Percentiles rank a stretch among this genome's conserved stretches.
Conservation (phyloP, 106 monocot species). For the Amphibolis antarctica region DNA sequence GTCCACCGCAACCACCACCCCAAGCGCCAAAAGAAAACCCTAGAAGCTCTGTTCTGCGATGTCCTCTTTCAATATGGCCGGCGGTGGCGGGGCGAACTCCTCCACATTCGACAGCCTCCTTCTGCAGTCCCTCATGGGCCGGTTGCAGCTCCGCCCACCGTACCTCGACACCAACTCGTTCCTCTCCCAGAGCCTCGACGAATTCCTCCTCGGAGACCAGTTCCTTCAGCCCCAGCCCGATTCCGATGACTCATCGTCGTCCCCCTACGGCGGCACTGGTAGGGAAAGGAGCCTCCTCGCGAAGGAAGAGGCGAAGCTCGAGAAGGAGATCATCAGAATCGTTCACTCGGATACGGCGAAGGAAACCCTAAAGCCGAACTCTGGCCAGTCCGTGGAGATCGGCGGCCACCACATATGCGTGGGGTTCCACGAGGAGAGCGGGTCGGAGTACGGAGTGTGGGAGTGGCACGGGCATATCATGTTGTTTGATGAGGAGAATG, state of each 20-base stretch:
- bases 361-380: slow-evolving; percentile 67
- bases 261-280: background rate
- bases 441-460: slow-evolving; percentile 70
- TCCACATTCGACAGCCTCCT: slow-evolving; percentile 57
- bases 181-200: slow-evolving; percentile 47
- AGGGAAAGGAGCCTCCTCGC: slow-evolving; percentile 24
- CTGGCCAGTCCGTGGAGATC: slow-evolving; percentile 78
- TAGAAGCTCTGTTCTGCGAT: background rate
- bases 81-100: background rate
- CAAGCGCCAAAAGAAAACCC: slow-evolving; percentile 1
- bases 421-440: slow-evolving; percentile 60
- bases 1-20: background rate
- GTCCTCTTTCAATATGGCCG: slow-evolving; percentile 12
- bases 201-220: slow-evolving; percentile 46
- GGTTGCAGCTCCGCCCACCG: slow-evolving; percentile 66
- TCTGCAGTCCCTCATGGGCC: slow-evolving; percentile 58
- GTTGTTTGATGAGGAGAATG: slow-evolving; percentile 83
- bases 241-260: slow-evolving; percentile 8
- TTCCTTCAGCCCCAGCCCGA: slow-evolving; percentile 2
- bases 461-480: slow-evolving; percentile 99
- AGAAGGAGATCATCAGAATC: slow-evolving; percentile 77
- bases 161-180: slow-evolving; percentile 65
- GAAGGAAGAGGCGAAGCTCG: slow-evolving; percentile 78
- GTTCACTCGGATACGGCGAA: slow-evolving; percentile 46
- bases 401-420: slow-evolving; percentile 85